Evolutionary conservation across 139 green algal genomes (phyloP).

Genomic region (Chlamydomonas sphaeroides): DNA sequence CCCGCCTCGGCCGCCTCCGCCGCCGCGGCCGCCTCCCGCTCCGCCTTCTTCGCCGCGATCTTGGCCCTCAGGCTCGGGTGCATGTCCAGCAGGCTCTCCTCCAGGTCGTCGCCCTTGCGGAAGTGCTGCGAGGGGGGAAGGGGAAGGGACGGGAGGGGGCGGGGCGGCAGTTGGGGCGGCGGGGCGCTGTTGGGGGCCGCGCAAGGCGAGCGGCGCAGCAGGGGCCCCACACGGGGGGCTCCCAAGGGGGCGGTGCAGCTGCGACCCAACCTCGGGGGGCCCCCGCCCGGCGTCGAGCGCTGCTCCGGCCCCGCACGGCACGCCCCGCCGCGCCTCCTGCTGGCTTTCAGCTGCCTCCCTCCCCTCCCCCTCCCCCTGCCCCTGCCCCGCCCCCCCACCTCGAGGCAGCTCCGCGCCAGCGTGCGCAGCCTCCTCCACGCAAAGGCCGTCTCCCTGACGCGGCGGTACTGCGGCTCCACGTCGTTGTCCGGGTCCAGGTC

Average conservation of each 20-base stretch:
- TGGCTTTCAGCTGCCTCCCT: no score
- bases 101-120: constrained; percentile 34
- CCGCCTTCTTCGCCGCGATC: constrained; percentile 5
- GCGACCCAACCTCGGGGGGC: no score
- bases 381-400: not conserved
- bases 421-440: constrained; percentile 51
- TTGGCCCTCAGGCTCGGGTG: constrained; percentile 8
- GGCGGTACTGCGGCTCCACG: constrained; percentile 47
- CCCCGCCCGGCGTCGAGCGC: no score
- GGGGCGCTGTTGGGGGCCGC: no score
- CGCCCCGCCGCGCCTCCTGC: no score
- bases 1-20: constrained; percentile 22
- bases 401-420: constrained; percentile 30
- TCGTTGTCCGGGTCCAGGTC: constrained; percentile 49
- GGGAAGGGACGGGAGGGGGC: not conserved
- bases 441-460: constrained; percentile 38
- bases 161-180: no score
- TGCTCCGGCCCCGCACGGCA: no score
- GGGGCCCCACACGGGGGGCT: no score
- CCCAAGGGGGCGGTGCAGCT: no score
- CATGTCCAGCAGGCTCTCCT: constrained; percentile 27
- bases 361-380: not conserved
- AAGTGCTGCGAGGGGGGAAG: not conserved
- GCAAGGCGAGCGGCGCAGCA: no score
- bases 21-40: constrained; percentile 18